Evolutionary conservation across 139 green algal genomes (phyloP).

Genomic region (Ulvella scutata): DNA sequence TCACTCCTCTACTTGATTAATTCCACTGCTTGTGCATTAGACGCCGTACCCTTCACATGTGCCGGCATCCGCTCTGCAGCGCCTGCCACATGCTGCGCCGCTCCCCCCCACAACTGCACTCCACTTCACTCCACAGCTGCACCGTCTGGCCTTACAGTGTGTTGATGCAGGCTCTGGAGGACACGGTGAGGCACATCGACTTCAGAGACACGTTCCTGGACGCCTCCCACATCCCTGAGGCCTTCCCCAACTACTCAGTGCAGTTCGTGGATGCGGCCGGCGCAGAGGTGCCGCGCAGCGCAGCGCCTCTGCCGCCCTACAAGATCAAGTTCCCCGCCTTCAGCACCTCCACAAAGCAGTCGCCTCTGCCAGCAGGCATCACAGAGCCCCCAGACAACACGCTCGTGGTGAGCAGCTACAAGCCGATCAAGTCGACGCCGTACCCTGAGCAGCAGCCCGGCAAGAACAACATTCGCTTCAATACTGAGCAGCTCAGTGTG

Average conservation of each 20-base stretch:
- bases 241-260: conserved; percentile 66
- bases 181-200: neutral
- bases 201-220: conserved; percentile 90
- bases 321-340: conserved; percentile 60
- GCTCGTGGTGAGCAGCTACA: conserved; percentile 63
- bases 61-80: too few species aligned
- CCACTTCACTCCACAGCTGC: too few species aligned
- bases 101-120: too few species aligned
- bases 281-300: neutral
- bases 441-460: conserved; percentile 71
- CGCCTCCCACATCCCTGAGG: conserved; percentile 59
- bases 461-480: conserved; percentile 83
- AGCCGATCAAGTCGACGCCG: conserved; percentile 60
- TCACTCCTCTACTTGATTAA: too few species aligned
- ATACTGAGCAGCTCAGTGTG: conserved; percentile 52
- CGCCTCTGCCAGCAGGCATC: neutral
- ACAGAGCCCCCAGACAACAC: neutral
- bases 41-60: too few species aligned
- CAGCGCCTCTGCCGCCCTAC: conserved; percentile 46
- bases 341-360: neutral
- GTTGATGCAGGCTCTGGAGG: neutral
- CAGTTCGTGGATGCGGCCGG: conserved; percentile 16
- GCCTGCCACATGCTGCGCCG: too few species aligned
- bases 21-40: too few species aligned
- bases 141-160: too few species aligned